phyloP scores from a whole-genome alignment of 306 rosid species.

The Quercus aquifolioides region DNA sequence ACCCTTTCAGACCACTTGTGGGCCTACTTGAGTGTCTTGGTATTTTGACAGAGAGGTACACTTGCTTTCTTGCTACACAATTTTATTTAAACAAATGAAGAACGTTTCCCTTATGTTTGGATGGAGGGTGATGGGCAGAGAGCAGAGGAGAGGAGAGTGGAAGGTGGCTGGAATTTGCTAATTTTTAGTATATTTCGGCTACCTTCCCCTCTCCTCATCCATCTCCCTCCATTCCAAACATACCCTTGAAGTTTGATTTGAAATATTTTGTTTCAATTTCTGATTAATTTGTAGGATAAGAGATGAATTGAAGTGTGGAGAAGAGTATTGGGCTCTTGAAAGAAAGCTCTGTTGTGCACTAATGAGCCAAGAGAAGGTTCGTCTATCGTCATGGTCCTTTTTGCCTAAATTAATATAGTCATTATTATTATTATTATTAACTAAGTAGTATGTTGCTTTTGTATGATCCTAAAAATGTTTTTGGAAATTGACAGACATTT shows the following conservation, averaged over 20 bases:
- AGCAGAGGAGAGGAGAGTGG: slow-evolving; percentile 44
- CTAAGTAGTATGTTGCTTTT: background rate
- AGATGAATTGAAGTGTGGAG: slow-evolving; percentile 71
- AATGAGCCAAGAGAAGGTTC: slow-evolving; percentile 52
- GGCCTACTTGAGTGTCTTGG: slow-evolving; percentile 45
- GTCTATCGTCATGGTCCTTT: background rate
- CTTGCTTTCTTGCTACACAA: slow-evolving; percentile 19
- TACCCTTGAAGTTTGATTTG: background rate
- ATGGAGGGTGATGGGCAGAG: too few relatives aligned
- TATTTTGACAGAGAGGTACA: slow-evolving; percentile 62
- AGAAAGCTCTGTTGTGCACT: slow-evolving; percentile 79
- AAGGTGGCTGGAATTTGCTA: too few relatives aligned
- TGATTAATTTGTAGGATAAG: slow-evolving; percentile 47
- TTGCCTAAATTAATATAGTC: background rate
- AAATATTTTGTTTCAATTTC: slow-evolving; percentile 17
- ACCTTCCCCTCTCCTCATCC: background rate
- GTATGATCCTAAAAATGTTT: background rate
- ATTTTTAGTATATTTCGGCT: slow-evolving; percentile 22
- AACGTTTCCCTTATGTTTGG: background rate
- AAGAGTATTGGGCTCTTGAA: slow-evolving; percentile 89
- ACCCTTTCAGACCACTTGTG: slow-evolving; percentile 56
- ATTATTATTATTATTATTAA: background rate
- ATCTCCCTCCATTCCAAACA: too few relatives aligned
- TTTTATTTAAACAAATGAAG: background rate
- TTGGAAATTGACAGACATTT: background rate